phyloP scores from a whole-genome alignment of 1,284 basidiomycete species.

The Malassezia nana region DNA sequence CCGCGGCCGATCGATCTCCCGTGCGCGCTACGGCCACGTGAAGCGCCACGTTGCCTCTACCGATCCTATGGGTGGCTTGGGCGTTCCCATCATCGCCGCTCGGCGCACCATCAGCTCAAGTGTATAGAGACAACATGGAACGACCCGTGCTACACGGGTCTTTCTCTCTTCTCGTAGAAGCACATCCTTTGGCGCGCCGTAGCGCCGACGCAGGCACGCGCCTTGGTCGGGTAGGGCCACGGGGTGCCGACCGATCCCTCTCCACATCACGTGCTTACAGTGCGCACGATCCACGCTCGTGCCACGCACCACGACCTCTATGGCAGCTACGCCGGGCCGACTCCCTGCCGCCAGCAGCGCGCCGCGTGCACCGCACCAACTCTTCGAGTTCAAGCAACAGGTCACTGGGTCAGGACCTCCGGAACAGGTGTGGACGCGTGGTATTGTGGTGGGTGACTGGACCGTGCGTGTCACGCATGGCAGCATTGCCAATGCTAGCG shows the following conservation, averaged over 20 bases:
- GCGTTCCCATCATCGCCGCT: background rate
- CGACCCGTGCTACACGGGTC: background rate
- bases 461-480: slow-evolving; percentile 31
- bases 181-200: background rate
- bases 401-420: background rate
- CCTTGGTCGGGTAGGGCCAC: too few species aligned
- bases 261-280: background rate
- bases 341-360: background rate
- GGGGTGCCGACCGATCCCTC: background rate
- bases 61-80: background rate
- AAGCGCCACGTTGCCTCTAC: background rate
- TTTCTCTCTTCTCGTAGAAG: background rate
- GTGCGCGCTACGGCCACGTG: too few species aligned
- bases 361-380: background rate
- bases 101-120: background rate
- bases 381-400: background rate
- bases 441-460: slow-evolving; percentile 38
- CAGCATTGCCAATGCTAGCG: slow-evolving; percentile 41
- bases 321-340: background rate
- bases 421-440: slow-evolving; percentile 17
- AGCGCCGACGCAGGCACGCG: background rate
- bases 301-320: background rate
- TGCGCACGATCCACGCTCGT: background rate
- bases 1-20: too few species aligned
- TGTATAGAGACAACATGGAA: background rate